phyloP scores from a whole-genome alignment of 73 alveolate species.

The Durusdinium trenchii region DNA sequence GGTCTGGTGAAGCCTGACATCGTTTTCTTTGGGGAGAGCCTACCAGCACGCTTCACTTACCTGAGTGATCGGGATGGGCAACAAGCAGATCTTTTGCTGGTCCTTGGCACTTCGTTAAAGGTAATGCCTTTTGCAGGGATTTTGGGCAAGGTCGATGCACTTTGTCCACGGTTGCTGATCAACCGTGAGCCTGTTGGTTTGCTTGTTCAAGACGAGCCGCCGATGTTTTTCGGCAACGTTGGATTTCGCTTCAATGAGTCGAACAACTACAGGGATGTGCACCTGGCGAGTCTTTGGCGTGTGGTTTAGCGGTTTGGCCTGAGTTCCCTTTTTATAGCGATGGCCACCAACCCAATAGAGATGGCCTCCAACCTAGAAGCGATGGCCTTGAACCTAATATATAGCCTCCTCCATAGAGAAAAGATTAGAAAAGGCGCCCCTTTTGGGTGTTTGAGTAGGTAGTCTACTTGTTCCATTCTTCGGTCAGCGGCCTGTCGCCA shows the following conservation, averaged over 20 bases:
- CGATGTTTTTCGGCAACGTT: slow-evolving; percentile 13
- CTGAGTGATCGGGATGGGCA: slow-evolving; percentile 95
- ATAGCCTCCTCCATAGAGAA: too few species aligned
- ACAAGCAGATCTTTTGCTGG: slow-evolving; percentile 96
- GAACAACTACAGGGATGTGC: slow-evolving; percentile 16
- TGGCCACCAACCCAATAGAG: too few species aligned
- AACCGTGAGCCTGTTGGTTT: slow-evolving; percentile 27
- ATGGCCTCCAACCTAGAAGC: too few species aligned
- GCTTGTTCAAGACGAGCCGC: background rate
- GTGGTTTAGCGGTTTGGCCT: too few species aligned
- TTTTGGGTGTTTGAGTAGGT: too few species aligned
- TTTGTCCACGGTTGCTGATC: slow-evolving; percentile 61
- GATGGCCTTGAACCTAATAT: too few species aligned
- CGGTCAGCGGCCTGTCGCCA: too few species aligned
- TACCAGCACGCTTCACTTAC: slow-evolving; percentile 24
- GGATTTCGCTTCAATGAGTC: slow-evolving; percentile 36
- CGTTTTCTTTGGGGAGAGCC: slow-evolving; percentile 97
- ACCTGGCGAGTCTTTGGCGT: too few species aligned
- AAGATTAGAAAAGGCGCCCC: too few species aligned
- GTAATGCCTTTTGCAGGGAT: slow-evolving; percentile 97
- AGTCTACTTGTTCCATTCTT: too few species aligned
- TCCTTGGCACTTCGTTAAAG: slow-evolving; percentile 97
- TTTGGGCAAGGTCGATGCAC: slow-evolving; percentile 50
- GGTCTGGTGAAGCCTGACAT: slow-evolving; percentile 98
- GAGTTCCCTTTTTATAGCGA: too few species aligned